A percentile compares a stretch with the other conserved stretches of the same genome.
These are phyloP conservation scores for Saccharomyces jurei DNA, from an alignment of 805 yeast genomes.

Conservation along the genomic window DNA sequence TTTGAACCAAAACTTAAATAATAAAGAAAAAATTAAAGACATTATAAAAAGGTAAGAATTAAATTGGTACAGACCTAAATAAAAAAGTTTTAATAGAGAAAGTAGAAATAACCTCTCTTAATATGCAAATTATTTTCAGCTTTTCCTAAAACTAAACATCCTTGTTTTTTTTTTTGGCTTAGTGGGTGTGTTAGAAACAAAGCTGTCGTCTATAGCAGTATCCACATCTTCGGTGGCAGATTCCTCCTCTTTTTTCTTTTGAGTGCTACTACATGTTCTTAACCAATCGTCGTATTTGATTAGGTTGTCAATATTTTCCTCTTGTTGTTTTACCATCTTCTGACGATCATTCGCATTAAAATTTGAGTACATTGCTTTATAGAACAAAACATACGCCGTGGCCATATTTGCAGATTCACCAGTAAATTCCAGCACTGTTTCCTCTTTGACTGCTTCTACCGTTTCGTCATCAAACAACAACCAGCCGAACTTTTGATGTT, in stretches of 20 bases:
- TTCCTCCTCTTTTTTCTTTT: neutral
- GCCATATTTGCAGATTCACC: conserved; percentile 85
- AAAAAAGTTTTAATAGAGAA: neutral
- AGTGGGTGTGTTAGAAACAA: neutral
- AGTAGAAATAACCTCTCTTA: neutral
- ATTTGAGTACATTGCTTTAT: conserved; percentile 43
- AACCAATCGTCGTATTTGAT: conserved; percentile 18
- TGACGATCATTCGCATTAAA: neutral
- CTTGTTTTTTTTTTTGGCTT: conserved; percentile 7
- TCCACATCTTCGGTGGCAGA: neutral
- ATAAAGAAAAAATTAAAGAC: neutral
- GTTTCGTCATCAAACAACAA: conserved; percentile 90
- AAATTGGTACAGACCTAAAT: neutral
- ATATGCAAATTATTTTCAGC: neutral
- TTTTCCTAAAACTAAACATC: conserved; percentile 9
- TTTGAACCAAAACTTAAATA: neutral
- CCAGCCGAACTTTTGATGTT: conserved; percentile 78
- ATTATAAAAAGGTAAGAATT: neutral
- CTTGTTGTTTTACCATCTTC: conserved; percentile 3
- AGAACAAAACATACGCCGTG: conserved; percentile 83
- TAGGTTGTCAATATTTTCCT: conserved; percentile 18
- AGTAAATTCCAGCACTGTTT: conserved; percentile 73
- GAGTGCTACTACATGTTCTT: conserved; percentile 1
- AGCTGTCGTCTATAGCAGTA: neutral
- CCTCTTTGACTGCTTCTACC: conserved; percentile 78